Conservation (phyloP, 768 basidiomycete genomes). For the Termitomyces sp. region DNA sequence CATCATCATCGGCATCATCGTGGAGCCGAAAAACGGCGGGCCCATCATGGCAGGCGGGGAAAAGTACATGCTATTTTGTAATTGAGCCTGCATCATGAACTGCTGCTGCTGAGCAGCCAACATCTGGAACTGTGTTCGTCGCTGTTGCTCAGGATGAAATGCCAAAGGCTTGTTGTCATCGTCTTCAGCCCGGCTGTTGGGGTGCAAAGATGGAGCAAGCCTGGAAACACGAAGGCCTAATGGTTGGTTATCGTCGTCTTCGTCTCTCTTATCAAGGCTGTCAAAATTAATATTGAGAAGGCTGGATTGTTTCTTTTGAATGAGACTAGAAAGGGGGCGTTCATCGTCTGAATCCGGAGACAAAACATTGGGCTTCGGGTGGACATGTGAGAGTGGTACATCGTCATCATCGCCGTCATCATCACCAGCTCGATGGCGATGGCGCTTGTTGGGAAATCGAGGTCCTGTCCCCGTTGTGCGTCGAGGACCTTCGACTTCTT, state of each 20-base stretch:
- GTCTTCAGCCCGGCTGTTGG: conserved; percentile 29
- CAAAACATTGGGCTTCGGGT: conserved; percentile 32
- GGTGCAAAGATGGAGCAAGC: conserved; percentile 21
- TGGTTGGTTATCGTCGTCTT: conserved; percentile 67
- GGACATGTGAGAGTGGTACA: conserved; percentile 63
- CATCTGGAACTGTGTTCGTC: conserved; percentile 62
- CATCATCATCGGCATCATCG: conserved; percentile 45
- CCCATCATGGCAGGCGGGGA: conserved; percentile 60
- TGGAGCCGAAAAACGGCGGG: conserved; percentile 61
- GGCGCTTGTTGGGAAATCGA: conserved; percentile 35
- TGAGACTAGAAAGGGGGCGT: conserved; percentile 57
- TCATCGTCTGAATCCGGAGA: conserved; percentile 61
- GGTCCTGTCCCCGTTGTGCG: conserved; percentile 57
- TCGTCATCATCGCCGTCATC: conserved; percentile 76
- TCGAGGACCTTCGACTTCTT: conserved; percentile 45
- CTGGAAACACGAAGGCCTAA: conserved; percentile 65
- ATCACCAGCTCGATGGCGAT: conserved; percentile 20
- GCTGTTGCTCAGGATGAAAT: conserved; percentile 75
- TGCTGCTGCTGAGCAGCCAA: conserved; percentile 48
- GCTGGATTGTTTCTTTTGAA: conserved; percentile 40
- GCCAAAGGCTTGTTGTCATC: conserved; percentile 72
- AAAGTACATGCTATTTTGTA: conserved; percentile 74
- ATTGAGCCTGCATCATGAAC: conserved; percentile 72
- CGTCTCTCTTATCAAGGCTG: conserved; percentile 29
- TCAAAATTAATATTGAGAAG: conserved; percentile 40